A percentile compares a stretch with the other conserved stretches of the same genome.
Evolutionary conservation across 768 basidiomycete species (phyloP).

Genomic region (Mycena albidolilacea): DNA sequence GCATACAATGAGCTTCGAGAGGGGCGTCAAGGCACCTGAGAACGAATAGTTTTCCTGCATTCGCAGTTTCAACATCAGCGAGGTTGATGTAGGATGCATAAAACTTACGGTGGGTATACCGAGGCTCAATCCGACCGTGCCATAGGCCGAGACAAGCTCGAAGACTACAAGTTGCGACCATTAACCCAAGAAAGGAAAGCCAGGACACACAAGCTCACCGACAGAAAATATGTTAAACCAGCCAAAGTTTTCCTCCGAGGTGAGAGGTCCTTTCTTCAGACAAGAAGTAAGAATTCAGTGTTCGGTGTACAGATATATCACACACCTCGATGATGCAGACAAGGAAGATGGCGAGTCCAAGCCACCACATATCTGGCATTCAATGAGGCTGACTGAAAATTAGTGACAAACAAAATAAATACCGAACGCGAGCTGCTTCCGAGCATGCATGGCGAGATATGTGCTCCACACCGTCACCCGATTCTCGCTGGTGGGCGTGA

Average conservation of each 20-base stretch:
- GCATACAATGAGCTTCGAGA: conserved; percentile 91
- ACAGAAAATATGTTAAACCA: conserved; percentile 93
- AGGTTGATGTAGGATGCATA: not conserved
- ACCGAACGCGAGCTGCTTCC: conserved; percentile 94
- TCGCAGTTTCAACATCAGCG: conserved; percentile 14
- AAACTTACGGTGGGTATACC: conserved; percentile 83
- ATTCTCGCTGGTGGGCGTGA: conserved; percentile 61
- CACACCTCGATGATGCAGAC: conserved; percentile 94
- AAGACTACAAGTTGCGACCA: conserved; percentile 69
- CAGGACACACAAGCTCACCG: conserved; percentile 56
- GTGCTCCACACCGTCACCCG: conserved; percentile 77
- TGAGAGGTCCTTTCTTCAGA: conserved; percentile 70
- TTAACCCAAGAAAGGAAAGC: not conserved
- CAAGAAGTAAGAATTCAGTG: not conserved
- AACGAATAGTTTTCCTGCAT: conserved; percentile 85
- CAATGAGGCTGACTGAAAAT: not conserved
- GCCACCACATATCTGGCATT: conserved; percentile 93
- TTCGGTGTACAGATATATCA: not conserved
- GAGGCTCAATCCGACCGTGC: conserved; percentile 90
- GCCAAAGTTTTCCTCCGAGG: conserved; percentile 61
- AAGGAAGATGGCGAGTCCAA: conserved; percentile 86
- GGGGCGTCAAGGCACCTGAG: conserved; percentile 79
- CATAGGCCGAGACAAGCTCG: conserved; percentile 91
- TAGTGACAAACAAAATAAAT: conserved; percentile 38
- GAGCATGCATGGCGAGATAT: conserved; percentile 86